Percentiles rank a stretch among this genome's conserved stretches.
Evolutionary conservation across 129 eudicot genomes (phyloP).

Genomic region (Flaveria ramosissima): DNA sequence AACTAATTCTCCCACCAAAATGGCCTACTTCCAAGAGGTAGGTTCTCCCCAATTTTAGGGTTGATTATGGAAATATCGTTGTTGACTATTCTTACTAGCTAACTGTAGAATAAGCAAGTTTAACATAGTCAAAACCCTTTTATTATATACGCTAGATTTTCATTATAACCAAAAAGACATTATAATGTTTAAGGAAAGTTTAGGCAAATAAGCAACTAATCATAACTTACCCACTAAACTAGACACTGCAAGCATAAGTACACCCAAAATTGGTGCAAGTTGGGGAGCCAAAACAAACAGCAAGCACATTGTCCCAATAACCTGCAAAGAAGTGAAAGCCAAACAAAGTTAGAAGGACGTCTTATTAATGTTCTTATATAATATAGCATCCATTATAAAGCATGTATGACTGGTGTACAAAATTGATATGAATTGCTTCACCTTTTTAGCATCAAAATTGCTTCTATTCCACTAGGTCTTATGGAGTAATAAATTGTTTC

Average conservation of each 20-base stretch:
- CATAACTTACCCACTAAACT: conserved; percentile 65
- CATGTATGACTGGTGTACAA: neutral
- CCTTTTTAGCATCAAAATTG: conserved; percentile 2
- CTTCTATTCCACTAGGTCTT: conserved; percentile 21
- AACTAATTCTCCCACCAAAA: neutral
- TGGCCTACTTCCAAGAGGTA: neutral
- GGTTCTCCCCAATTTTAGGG: neutral
- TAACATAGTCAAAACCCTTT: conserved; percentile 2
- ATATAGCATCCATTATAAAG: neutral
- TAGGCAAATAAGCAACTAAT: conserved; percentile 12
- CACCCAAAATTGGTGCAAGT: conserved; percentile 85
- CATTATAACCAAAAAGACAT: conserved; percentile 14
- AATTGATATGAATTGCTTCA: neutral
- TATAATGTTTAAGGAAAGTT: neutral
- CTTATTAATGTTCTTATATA: conserved; percentile 5
- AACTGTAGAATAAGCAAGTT: neutral
- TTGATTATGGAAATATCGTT: neutral
- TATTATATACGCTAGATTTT: neutral
- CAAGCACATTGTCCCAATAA: conserved; percentile 77
- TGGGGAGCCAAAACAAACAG: conserved; percentile 82
- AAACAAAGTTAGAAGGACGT: conserved; percentile 4
- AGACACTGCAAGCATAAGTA: conserved; percentile 79
- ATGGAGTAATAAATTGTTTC: conserved; percentile 12
- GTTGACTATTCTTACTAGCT: neutral
- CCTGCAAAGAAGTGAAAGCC: conserved; percentile 49